Evolutionary conservation across 208 protist species (phyloP).

Genomic region (Leishmania tropica): DNA sequence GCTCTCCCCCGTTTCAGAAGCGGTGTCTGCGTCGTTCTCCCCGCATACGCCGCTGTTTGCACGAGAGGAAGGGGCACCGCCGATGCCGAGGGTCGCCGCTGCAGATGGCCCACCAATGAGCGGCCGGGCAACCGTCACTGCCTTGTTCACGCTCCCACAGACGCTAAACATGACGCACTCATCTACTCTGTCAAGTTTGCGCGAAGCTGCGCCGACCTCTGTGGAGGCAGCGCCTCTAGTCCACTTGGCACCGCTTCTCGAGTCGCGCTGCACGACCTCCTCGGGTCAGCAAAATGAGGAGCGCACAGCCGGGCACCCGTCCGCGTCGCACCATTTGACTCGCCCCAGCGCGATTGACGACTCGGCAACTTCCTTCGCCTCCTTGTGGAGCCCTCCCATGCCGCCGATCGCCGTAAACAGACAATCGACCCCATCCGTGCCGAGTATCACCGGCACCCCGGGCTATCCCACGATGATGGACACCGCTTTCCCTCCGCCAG

Average conservation of each 20-base stretch:
- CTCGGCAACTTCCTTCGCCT: not conserved
- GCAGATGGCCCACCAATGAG: not conserved
- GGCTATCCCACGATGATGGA: constrained; percentile 15
- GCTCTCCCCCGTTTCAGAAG: not conserved
- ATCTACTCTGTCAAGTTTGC: not conserved
- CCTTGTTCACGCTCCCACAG: not conserved
- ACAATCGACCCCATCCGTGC: not conserved
- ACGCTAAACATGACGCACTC: no score
- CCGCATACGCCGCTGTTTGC: not conserved
- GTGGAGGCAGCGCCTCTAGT: no score
- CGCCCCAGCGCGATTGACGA: not conserved
- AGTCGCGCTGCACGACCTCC: not conserved
- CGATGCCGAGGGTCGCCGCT: no score
- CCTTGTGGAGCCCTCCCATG: constrained; percentile 1
- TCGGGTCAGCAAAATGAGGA: not conserved
- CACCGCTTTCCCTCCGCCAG: constrained; percentile 8
- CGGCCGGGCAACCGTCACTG: not conserved
- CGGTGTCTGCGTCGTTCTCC: not conserved
- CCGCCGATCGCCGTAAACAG: not conserved
- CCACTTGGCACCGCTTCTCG: not conserved
- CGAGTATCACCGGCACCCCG: not conserved
- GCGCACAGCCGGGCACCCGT: not conserved
- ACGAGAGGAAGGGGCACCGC: not conserved
- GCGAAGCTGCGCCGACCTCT: not conserved
- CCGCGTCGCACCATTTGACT: not conserved